A percentile compares a stretch with the other conserved stretches of the same genome.
These are phyloP conservation scores for Pseudophaeomoniella oleicola DNA, from an alignment of 2,329 filamentous ascomycete species.

Conservation along the genomic window DNA sequence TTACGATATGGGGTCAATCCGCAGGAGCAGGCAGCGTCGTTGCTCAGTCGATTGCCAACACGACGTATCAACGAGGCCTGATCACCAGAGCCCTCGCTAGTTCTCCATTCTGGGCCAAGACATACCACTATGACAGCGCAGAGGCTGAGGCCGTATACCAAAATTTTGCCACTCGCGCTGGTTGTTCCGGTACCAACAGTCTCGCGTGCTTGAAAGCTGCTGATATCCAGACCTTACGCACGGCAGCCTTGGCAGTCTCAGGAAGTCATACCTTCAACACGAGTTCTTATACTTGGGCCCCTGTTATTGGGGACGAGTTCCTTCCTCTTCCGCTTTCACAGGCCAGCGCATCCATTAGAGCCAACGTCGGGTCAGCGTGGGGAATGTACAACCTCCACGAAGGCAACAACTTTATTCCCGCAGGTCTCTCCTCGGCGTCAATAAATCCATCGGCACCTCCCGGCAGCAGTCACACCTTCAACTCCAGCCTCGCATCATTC, in stretches of 20 bases:
- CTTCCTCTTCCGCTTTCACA: slow-evolving; percentile 32
- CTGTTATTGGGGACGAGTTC: slow-evolving; percentile 44
- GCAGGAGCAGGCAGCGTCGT: slow-evolving; percentile 37
- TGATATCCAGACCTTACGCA: slow-evolving; percentile 37
- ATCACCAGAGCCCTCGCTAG: slow-evolving; percentile 37
- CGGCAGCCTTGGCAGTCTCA: slow-evolving; percentile 36
- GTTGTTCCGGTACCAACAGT: slow-evolving; percentile 32
- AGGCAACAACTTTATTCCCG: slow-evolving; percentile 46
- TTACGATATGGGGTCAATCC: slow-evolving; percentile 42
- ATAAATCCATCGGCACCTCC: slow-evolving; percentile 17
- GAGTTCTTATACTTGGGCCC: slow-evolving; percentile 44
- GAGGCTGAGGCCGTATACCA: slow-evolving; percentile 39
- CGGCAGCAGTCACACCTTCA: slow-evolving; percentile 23
- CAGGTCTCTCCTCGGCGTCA: too few relatives aligned
- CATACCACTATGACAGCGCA: slow-evolving; percentile 35
- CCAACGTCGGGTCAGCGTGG: slow-evolving; percentile 34
- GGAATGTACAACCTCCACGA: slow-evolving; percentile 50
- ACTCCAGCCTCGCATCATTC: slow-evolving; percentile 35
- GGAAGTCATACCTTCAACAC: slow-evolving; percentile 38
- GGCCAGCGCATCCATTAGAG: slow-evolving; percentile 19
- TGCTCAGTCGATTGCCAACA: slow-evolving; percentile 37
- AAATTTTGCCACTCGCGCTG: slow-evolving; percentile 29
- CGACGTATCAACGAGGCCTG: slow-evolving; percentile 17
- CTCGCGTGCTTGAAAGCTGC: slow-evolving; percentile 40
- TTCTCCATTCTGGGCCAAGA: slow-evolving; percentile 46